These are phyloP conservation scores for Malbranchea cinnamomea DNA, from an alignment of 2,329 filamentous ascomycete species.

Conservation along the genomic window DNA sequence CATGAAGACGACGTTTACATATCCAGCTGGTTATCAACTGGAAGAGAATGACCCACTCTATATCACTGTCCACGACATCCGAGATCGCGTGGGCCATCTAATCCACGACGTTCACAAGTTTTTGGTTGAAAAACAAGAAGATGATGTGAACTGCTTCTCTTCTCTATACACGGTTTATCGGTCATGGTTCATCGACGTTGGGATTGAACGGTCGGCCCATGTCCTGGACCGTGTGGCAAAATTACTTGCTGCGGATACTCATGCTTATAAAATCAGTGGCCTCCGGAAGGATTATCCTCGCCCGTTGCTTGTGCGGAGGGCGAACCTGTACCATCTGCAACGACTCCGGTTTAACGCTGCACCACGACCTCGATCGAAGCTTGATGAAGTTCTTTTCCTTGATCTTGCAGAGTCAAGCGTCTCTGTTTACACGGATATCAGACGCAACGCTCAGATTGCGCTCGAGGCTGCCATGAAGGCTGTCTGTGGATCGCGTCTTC, in stretches of 20 bases:
- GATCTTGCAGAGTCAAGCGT: slow-evolving; percentile 83
- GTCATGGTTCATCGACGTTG: slow-evolving; percentile 95
- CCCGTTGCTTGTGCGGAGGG: slow-evolving; percentile 78
- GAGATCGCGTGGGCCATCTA: slow-evolving; percentile 64
- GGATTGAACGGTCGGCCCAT: slow-evolving; percentile 88
- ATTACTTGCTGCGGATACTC: slow-evolving; percentile 71
- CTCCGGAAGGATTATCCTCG: slow-evolving; percentile 84
- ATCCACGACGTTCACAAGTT: slow-evolving; percentile 77
- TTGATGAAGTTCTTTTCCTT: slow-evolving; percentile 71
- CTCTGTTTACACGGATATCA: slow-evolving; percentile 86
- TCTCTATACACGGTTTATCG: slow-evolving; percentile 82
- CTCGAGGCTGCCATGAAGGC: slow-evolving; percentile 88
- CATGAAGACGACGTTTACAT: slow-evolving; percentile 71
- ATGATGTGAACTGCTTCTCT: slow-evolving; percentile 92
- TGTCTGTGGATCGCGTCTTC: slow-evolving; percentile 69
- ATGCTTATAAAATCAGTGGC: slow-evolving; percentile 88
- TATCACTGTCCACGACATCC: slow-evolving; percentile 60
- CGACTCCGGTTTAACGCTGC: slow-evolving; percentile 88
- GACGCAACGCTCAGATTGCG: slow-evolving; percentile 81
- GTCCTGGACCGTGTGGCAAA: slow-evolving; percentile 76
- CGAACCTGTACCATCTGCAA: slow-evolving; percentile 87
- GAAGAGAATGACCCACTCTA: slow-evolving; percentile 51
- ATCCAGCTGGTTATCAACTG: slow-evolving; percentile 75
- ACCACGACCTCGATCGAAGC: slow-evolving; percentile 71
- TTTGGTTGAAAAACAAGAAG: slow-evolving; percentile 69